These are phyloP conservation scores for Zalaria sp. DNA, from an alignment of 2,329 filamentous ascomycete species.

Conservation along the genomic window DNA sequence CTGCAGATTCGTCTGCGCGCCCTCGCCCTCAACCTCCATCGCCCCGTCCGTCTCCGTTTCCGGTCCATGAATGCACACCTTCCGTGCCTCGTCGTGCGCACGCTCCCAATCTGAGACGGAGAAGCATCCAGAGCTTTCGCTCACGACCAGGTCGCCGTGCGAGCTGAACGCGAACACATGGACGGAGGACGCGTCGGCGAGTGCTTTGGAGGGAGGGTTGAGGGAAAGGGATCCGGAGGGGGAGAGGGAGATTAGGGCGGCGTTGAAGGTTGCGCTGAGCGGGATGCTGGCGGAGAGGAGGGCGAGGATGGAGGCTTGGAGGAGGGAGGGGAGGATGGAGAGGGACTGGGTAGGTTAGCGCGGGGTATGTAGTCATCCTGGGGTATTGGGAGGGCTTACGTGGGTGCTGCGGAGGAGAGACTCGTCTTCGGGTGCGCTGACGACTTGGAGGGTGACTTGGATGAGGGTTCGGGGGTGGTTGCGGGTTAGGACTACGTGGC, in stretches of 20 bases:
- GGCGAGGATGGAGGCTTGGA: conserved; percentile 66
- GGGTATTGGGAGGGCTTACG: conserved; percentile 28
- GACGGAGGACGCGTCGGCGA: conserved; percentile 50
- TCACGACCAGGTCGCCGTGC: conserved; percentile 56
- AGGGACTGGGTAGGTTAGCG: conserved; percentile 44
- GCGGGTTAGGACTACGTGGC: conserved; percentile 60
- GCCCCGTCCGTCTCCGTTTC: conserved; percentile 19
- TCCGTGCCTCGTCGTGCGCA: conserved; percentile 49
- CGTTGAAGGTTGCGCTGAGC: conserved; percentile 56
- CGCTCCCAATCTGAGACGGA: conserved; percentile 61
- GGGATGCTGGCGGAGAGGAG: conserved; percentile 74
- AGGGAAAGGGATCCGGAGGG: background rate
- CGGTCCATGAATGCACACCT: conserved; percentile 43
- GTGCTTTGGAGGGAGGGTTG: conserved; percentile 50
- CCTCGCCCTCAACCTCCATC: conserved; percentile 19
- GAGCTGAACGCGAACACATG: conserved; percentile 80
- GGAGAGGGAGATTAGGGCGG: conserved; percentile 25
- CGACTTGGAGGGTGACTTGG: conserved; percentile 69
- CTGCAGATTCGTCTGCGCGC: background rate
- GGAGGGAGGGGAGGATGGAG: conserved; percentile 62
- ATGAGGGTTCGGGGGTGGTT: conserved; percentile 65
- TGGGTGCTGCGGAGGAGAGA: conserved; percentile 42
- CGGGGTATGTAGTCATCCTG: conserved; percentile 2
- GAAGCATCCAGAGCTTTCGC: conserved; percentile 72
- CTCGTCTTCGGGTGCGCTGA: conserved; percentile 53